Base-by-base conservation (phyloP, 176 grass and related monocot genomes). In the Cenchrus purpureus region DNA sequence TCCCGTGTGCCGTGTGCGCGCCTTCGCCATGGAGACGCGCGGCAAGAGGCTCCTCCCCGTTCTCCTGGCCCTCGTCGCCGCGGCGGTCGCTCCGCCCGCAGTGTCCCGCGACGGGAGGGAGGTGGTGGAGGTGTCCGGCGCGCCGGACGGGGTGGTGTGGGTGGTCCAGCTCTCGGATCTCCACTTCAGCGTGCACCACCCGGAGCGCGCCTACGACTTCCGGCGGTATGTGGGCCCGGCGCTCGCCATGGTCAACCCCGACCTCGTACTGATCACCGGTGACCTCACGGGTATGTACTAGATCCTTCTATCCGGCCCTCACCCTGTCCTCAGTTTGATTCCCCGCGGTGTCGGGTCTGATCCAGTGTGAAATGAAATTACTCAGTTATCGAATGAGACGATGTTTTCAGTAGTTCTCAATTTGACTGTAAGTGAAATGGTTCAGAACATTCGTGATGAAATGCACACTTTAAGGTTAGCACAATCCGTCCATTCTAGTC, bases 141-240 rank as follows among this genome's bases (percentile, higher is more conserved):
- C 60, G 64, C 93, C 97, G 44, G 83, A 78, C 1, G 91, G 91
- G 80, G 89, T 96, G 61, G 90, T 95, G 46, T 98, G 97, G 97
- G 91, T 84, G 65, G 93, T 80, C 68, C 97, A 98, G 86, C 81
- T 98, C 5, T 96, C 97, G 61, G 97, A 96, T 91, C 97, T 98
- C 88, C 93, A 98, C 81, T 92, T 98, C 84, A 98, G 97, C 90
- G 86, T 95, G 84, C 92, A 94, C 91, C 86, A 98, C 68, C 93
- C 93, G 57, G 97, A 98, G 68, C 91, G 97, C 67, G 97, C 97
- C 72, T 82, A 87, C 65, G 93, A 98, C 85, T 95, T 98, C 88
- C 84, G 83, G 29, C 91, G 97, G 32, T 96, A 98, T 10, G 90
- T 92, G 4, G 93, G 93, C 9, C 78, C 89, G 5, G 88, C 91